phyloP scores from a whole-genome alignment of 2,329 filamentous ascomycete species.

The Fusarium haematococcum region DNA sequence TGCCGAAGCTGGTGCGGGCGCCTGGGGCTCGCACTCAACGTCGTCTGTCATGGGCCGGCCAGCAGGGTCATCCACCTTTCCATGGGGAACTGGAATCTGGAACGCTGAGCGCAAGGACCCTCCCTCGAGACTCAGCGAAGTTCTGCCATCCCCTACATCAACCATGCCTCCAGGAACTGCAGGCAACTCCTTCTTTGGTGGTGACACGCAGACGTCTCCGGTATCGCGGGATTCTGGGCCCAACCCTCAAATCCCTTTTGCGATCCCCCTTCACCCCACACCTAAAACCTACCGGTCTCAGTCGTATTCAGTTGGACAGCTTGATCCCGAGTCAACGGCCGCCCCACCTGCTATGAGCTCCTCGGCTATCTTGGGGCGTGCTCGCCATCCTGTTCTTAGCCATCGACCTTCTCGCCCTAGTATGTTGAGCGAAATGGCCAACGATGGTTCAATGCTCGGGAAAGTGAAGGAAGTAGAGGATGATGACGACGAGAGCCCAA shows the following conservation, averaged over 20 bases:
- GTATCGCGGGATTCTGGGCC: slow-evolving; percentile 64
- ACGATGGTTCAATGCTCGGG: slow-evolving; percentile 69
- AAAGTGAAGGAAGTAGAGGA: slow-evolving; percentile 79
- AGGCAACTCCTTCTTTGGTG: slow-evolving; percentile 61
- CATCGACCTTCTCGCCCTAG: slow-evolving; percentile 84
- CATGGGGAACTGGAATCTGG: slow-evolving; percentile 88
- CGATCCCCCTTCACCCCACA: slow-evolving; percentile 88
- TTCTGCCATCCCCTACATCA: slow-evolving; percentile 80
- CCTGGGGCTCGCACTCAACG: slow-evolving; percentile 67
- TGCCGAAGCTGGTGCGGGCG: slow-evolving; percentile 66
- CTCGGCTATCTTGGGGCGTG: slow-evolving; percentile 63
- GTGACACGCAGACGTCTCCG: slow-evolving; percentile 64
- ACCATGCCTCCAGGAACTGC: slow-evolving; percentile 60
- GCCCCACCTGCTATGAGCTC: slow-evolving; percentile 56
- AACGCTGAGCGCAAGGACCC: slow-evolving; percentile 83
- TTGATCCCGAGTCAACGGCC: slow-evolving; percentile 73
- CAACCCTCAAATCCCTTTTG: slow-evolving; percentile 81
- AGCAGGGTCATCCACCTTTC: slow-evolving; percentile 65
- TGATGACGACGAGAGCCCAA: slow-evolving; percentile 71
- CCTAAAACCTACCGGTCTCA: slow-evolving; percentile 95
- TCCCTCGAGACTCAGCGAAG: slow-evolving; percentile 78
- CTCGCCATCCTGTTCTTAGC: slow-evolving; percentile 76
- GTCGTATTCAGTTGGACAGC: slow-evolving; percentile 94
- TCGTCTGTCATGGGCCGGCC: slow-evolving; percentile 62
- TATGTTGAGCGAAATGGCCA: slow-evolving; percentile 79